Evolutionary conservation across 1,284 basidiomycete species (phyloP), one percentile per base, ranked within the genome.

Genomic region (Cystobasidium pallidum): DNA sequence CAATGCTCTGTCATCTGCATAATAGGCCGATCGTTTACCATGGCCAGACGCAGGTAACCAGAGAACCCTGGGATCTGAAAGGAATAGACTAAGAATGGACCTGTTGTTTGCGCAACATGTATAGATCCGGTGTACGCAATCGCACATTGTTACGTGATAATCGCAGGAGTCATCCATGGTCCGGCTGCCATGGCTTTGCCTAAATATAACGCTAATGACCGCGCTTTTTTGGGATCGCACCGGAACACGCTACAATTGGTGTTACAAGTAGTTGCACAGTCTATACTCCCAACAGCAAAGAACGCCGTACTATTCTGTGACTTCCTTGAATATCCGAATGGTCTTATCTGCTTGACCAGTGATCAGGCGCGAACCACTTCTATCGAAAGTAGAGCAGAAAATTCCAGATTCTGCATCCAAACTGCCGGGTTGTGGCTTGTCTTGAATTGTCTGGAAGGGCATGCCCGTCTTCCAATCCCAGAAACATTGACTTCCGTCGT

Each of bases 311-410:
- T 30, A 67, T 55, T 66, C 51, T 19, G 30, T 58, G 7, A 74
- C 75, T 47, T 76, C 75, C 30, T 73, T 74, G 66, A 74, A 77
- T 17, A 76, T 72, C 86, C 96, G 96, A 84, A 96, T 94, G 10
- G 94, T 98, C 86, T 99, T 99, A 84, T 99, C 95, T 8, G 95
- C 95, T 26, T 94, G 91, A 59, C 95, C 96, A 0, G 94, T 98
- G 76, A 98, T 95, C 6, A 99, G 82, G 57, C 96, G 85, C 39
- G 94, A 95, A 2, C 95, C 96, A 0, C 95, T 98, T 80, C 89
- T 85, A 81, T 98, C 95, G 82, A 98, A 99, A 3, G 93, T 91
- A 19, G 94, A 97, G 80, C 92, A 96, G 84, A 98, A 84, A 76
- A 85, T 78, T 76, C 95, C 90, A 28, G 94, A 88, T 81, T 99